phyloP scores from a whole-genome alignment of 345 rosid species.

The Corymbia maculata region DNA sequence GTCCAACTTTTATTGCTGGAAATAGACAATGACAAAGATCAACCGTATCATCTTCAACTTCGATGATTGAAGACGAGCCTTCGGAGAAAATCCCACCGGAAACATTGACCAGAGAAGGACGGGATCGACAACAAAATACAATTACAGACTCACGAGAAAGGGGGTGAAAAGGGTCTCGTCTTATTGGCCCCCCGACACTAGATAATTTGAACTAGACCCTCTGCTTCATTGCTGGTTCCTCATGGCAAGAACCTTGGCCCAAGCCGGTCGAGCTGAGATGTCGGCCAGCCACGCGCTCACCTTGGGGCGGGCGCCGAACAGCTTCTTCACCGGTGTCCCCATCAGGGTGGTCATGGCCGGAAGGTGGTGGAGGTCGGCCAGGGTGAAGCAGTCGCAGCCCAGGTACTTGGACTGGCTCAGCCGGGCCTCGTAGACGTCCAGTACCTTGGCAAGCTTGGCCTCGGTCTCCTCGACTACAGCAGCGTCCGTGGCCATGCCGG shows the following conservation, averaged over 20 bases:
- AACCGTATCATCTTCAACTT: neutral
- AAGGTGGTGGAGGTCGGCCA: constrained; percentile 67
- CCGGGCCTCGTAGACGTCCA: constrained; percentile 58
- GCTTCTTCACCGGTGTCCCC: constrained; percentile 22
- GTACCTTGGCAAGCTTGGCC: constrained; percentile 27
- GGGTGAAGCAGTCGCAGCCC: constrained; percentile 49
- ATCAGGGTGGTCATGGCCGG: constrained; percentile 30
- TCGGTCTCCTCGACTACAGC: neutral
- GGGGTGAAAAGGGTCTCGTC: neutral
- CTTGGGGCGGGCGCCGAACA: constrained; percentile 16
- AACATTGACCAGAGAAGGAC: neutral
- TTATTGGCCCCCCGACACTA: neutral
- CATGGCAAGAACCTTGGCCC: constrained; percentile 50
- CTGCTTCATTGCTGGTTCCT: neutral
- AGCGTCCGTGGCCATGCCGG: constrained; percentile 2
- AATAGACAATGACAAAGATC: neutral
- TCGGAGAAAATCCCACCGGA: neutral
- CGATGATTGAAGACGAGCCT: neutral
- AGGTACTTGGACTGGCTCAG: constrained; percentile 47
- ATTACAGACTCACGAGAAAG: neutral
- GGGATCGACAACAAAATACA: neutral
- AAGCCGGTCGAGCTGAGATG: constrained; percentile 23
- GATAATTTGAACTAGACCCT: neutral
- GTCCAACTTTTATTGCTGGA: neutral
- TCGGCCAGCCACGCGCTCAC: constrained; percentile 23